phyloP scores from a whole-genome alignment of 78 protist genomes.

The Bodo saltans region DNA sequence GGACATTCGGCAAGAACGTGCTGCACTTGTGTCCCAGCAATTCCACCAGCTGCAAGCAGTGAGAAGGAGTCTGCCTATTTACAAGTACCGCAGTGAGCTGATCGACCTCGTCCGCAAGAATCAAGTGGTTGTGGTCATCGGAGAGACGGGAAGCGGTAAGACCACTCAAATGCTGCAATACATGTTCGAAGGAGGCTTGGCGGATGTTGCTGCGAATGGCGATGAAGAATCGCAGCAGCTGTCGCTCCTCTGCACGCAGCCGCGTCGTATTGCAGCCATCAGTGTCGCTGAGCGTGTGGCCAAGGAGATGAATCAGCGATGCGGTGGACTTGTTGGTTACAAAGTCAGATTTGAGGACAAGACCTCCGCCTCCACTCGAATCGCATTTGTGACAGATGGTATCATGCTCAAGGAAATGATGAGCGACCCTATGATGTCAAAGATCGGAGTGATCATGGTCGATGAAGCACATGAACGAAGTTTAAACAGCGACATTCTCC shows the following conservation, averaged over 20 bases:
- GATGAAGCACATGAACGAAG: slow-evolving; percentile 32
- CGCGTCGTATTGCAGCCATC: slow-evolving; percentile 55
- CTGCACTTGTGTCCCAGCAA: no score
- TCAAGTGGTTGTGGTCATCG: slow-evolving; percentile 24
- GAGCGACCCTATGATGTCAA: neutral
- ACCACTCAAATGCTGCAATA: slow-evolving; percentile 58
- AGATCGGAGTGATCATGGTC: neutral
- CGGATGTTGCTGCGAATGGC: no score
- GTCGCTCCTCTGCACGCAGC: slow-evolving; percentile 60
- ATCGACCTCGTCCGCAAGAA: neutral
- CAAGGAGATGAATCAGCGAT: neutral
- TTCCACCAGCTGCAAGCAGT: slow-evolving; percentile 74
- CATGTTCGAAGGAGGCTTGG: neutral
- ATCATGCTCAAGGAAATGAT: neutral
- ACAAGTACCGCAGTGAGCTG: slow-evolving; percentile 37
- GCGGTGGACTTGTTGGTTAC: slow-evolving; percentile 20
- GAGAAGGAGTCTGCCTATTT: slow-evolving; percentile 84
- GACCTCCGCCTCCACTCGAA: neutral
- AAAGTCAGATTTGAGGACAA: slow-evolving; percentile 21
- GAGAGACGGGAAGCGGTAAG: slow-evolving; percentile 60
- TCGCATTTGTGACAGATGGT: slow-evolving; percentile 28
- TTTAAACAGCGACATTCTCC: slow-evolving; percentile 26
- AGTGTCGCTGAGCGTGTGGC: slow-evolving; percentile 59
- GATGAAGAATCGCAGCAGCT: no score
- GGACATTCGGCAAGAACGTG: no score